These are phyloP conservation scores for Cladosporium sp. DNA, from an alignment of 2,329 filamentous ascomycete species.

Conservation along the genomic window DNA sequence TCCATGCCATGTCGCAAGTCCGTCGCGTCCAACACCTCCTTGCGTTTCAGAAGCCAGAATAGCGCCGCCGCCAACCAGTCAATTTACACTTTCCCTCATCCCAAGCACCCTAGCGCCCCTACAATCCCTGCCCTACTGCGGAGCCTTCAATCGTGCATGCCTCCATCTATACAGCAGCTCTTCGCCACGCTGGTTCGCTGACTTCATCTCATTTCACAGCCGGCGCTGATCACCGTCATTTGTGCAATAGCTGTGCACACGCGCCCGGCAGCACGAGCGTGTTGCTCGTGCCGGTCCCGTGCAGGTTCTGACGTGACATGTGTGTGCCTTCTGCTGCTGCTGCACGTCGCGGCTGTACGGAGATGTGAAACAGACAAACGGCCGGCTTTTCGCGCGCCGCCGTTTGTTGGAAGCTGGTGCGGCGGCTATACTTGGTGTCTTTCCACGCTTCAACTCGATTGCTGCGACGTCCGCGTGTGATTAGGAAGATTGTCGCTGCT, in stretches of 20 bases:
- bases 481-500: no score
- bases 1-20: background rate
- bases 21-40: background rate
- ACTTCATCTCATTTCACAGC: conserved; percentile 3
- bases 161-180: no score
- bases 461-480: no score
- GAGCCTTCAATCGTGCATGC: conserved; percentile 2
- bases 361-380: background rate
- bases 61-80: background rate
- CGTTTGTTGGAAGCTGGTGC: no score
- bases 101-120: background rate
- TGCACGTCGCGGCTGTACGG: background rate
- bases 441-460: no score
- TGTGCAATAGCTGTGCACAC: background rate
- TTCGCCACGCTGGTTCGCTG: background rate
- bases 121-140: background rate
- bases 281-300: background rate
- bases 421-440: no score
- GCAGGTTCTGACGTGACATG: conserved; percentile 7
- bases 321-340: background rate
- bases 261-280: background rate
- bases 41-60: background rate
- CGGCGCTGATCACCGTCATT: background rate
- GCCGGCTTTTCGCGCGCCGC: no score
- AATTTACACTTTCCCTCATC: background rate